Conservation (phyloP, 164 flowering plant species). For the Aristolochia californica region DNA sequence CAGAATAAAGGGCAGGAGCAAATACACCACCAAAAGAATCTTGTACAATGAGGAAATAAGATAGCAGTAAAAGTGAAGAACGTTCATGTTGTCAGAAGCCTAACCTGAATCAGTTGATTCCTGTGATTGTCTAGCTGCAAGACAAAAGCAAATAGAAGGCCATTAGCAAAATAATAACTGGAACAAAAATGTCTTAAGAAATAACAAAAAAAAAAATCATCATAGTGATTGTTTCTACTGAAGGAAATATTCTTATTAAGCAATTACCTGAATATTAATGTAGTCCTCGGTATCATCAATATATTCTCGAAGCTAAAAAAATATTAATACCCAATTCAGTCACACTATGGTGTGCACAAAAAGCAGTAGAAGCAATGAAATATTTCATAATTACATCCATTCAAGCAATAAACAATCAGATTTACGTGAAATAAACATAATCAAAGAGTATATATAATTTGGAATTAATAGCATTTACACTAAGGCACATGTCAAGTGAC, state of each 20-base stretch:
- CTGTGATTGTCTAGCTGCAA: conserved; percentile 95
- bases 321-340: too few relatives aligned
- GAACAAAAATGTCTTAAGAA: neutral
- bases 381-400: conserved; percentile 27
- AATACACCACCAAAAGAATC: neutral
- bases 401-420: too few relatives aligned
- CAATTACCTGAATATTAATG: conserved; percentile 85
- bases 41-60: neutral
- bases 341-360: too few relatives aligned
- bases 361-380: too few relatives aligned
- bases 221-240: too few relatives aligned
- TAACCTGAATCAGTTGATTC: conserved; percentile 94
- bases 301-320: conserved; percentile 87
- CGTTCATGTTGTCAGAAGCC: neutral
- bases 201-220: neutral
- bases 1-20: neutral
- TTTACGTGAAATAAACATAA: too few relatives aligned
- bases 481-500: too few relatives aligned
- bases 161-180: neutral
- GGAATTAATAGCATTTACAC: too few relatives aligned
- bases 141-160: neutral
- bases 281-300: conserved; percentile 98
- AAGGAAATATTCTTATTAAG: neutral
- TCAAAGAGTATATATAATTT: too few relatives aligned
- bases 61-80: neutral